Percentiles rank a stretch among this genome's conserved stretches.
Conservation (phyloP, 768 basidiomycete species). For the Leccinum longicurvipes region DNA sequence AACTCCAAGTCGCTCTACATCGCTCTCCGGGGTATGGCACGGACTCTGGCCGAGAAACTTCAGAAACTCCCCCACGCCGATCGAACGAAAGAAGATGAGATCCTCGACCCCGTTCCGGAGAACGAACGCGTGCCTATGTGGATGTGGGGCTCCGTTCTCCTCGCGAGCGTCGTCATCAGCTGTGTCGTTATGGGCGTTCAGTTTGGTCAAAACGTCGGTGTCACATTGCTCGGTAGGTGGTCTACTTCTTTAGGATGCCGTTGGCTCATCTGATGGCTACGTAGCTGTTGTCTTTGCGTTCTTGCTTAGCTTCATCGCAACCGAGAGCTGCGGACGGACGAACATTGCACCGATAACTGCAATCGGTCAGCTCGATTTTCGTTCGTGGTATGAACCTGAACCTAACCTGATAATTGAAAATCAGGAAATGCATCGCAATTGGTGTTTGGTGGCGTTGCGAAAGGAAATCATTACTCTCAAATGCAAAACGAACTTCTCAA, state of each 20-base stretch:
- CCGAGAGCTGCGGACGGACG: not conserved
- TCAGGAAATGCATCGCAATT: not conserved
- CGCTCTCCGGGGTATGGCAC: not conserved
- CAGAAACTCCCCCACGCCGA: not conserved
- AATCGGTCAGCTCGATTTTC: not conserved
- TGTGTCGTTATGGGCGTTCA: not conserved
- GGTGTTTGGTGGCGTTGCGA: not conserved
- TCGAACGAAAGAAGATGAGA: not conserved
- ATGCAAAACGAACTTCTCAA: not conserved
- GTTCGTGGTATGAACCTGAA: not conserved
- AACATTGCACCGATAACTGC: not conserved
- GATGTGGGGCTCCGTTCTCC: not conserved
- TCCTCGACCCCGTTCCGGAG: not conserved
- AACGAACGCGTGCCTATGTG: not conserved
- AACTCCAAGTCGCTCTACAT: not conserved
- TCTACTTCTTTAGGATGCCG: not conserved
- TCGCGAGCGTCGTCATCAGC: not conserved
- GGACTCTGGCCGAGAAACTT: not conserved
- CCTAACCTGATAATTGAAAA: not conserved
- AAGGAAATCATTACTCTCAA: not conserved
- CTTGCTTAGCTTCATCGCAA: not conserved
- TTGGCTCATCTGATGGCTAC: not conserved
- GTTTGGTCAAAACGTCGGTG: not conserved
- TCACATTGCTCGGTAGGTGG: not conserved
- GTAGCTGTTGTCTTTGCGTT: not conserved